These are phyloP conservation scores for Epithemia pelagica DNA, from an alignment of 108 stramenopile species.

Conservation along the genomic window DNA sequence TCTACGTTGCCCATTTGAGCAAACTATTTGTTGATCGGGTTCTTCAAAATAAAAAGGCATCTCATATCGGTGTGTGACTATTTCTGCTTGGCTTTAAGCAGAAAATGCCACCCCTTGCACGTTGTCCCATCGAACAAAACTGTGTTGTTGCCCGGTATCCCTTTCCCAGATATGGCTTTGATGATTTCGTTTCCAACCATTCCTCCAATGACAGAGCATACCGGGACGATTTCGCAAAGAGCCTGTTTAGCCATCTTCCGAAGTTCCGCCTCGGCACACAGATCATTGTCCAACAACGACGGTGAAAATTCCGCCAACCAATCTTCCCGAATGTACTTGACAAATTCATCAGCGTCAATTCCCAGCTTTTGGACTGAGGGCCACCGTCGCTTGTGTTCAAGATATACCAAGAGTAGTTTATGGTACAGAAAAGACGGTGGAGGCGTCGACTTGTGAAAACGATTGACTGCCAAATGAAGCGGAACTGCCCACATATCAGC, in stretches of 20 bases:
- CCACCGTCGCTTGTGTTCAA: conserved; percentile 24
- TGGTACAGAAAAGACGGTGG: conserved; percentile 51
- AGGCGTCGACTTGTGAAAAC: conserved; percentile 69
- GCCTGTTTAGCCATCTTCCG: conserved; percentile 41
- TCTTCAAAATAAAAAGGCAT: too few relatives aligned
- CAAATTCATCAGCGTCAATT: conserved; percentile 19
- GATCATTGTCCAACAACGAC: conserved; percentile 1
- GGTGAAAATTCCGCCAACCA: not conserved
- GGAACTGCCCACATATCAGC: conserved; percentile 43
- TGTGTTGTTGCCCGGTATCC: conserved; percentile 86
- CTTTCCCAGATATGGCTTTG: conserved; percentile 87
- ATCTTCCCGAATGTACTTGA: not conserved
- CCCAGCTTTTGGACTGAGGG: conserved; percentile 15
- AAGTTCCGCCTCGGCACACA: not conserved
- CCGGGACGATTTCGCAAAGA: conserved; percentile 72
- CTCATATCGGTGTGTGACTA: too few relatives aligned
- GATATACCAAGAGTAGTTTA: conserved; percentile 65
- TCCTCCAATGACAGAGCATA: conserved; percentile 90
- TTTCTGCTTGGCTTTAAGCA: conserved; percentile 26
- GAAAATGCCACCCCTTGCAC: conserved; percentile 68
- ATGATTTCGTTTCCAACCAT: conserved; percentile 92
- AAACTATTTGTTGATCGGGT: too few relatives aligned
- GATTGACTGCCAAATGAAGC: conserved; percentile 43
- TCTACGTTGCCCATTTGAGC: too few relatives aligned
- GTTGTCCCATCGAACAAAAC: conserved; percentile 68